These are phyloP conservation scores for Catharanthus roseus DNA, from an alignment of 257 asterid genomes.

Conservation along the genomic window DNA sequence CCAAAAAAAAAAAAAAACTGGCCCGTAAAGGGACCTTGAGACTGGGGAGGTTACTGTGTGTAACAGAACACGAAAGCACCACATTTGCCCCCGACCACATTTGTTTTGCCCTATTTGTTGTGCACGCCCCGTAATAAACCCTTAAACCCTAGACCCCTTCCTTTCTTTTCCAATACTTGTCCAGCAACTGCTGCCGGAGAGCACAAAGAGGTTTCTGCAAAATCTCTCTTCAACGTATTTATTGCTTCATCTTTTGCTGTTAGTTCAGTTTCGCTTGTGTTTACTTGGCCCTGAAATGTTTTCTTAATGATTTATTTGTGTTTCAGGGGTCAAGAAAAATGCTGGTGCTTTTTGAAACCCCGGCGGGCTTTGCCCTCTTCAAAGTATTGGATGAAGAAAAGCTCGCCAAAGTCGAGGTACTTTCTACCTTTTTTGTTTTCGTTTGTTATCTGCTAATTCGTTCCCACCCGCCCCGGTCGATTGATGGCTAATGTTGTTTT, in stretches of 20 bases:
- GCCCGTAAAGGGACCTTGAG: too few species aligned
- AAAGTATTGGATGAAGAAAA: conserved; percentile 57
- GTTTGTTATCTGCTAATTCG: neutral
- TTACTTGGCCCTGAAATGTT: neutral
- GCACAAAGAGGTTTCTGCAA: neutral
- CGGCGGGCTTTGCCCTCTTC: conserved; percentile 59
- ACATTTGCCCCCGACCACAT: neutral
- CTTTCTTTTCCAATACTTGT: neutral
- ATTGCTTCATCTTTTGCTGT: neutral
- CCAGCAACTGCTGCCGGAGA: neutral
- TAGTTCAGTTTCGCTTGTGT: neutral
- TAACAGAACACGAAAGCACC: too few species aligned
- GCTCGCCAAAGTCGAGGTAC: conserved; percentile 53
- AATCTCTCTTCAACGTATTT: neutral
- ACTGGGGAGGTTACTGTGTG: too few species aligned
- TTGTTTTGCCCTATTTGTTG: neutral
- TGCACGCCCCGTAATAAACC: neutral
- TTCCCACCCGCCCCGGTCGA: neutral
- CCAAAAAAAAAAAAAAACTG: too few species aligned
- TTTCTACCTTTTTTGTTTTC: neutral
- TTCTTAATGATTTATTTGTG: neutral
- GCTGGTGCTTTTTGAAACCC: conserved; percentile 50
- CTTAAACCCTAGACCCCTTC: conserved; percentile 1
- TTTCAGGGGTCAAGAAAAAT: conserved; percentile 13
- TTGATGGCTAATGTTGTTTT: neutral